These are phyloP conservation scores for Euphorbia corollata DNA, from an alignment of 441 rosid genomes.

Conservation along the genomic window DNA sequence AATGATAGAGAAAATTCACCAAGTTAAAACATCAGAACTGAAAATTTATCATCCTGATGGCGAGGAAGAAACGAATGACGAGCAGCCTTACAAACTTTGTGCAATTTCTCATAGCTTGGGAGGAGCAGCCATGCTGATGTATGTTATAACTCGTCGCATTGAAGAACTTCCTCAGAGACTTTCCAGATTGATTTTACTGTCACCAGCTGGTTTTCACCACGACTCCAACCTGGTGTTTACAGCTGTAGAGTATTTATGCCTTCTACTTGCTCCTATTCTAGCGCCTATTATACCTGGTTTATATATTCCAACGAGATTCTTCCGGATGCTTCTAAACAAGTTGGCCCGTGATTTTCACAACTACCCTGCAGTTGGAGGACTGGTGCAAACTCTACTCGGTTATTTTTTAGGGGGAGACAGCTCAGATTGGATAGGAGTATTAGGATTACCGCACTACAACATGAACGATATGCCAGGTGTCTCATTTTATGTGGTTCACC, in stretches of 20 bases:
- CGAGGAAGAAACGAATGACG: constrained; percentile 41
- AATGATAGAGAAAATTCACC: constrained; percentile 81
- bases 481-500: constrained; percentile 66
- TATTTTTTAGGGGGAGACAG: constrained; percentile 87
- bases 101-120: constrained; percentile 90
- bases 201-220: constrained; percentile 95
- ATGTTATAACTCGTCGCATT: constrained; percentile 51
- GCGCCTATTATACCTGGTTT: constrained; percentile 60
- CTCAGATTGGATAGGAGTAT: constrained; percentile 93
- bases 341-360: constrained; percentile 90
- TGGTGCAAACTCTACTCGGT: constrained; percentile 87
- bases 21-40: constrained; percentile 74
- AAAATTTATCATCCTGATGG: constrained; percentile 49
- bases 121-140: constrained; percentile 87
- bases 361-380: constrained; percentile 93
- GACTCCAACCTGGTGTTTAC: constrained; percentile 60
- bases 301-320: constrained; percentile 92
- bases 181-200: constrained; percentile 63
- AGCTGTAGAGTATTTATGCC: constrained; percentile 47
- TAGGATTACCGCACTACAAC: constrained; percentile 88
- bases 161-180: constrained; percentile 79
- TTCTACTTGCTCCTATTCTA: constrained; percentile 55
- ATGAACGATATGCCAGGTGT: constrained; percentile 98
- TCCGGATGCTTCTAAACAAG: constrained; percentile 88
- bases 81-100: constrained; percentile 79